A percentile compares a stretch with the other conserved stretches of the same genome.
These are phyloP conservation scores for Thelephora terrestris DNA, from an alignment of 1,284 basidiomycete species.

Conservation along the genomic window DNA sequence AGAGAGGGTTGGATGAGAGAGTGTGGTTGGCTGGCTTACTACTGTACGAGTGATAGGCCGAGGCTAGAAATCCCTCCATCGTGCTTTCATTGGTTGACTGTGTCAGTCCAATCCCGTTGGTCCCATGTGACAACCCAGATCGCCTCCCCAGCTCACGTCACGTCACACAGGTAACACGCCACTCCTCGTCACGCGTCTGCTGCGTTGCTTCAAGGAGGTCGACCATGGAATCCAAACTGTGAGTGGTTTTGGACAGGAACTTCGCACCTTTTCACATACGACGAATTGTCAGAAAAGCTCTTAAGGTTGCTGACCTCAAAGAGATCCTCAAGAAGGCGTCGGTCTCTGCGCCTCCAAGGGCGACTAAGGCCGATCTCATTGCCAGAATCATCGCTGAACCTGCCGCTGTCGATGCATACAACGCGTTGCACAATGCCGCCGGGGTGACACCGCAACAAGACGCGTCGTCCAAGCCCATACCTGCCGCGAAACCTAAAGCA, in stretches of 20 bases:
- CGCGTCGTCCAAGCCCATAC: neutral
- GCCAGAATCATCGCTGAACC: slow-evolving; percentile 43
- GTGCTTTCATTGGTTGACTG: slow-evolving; percentile 33
- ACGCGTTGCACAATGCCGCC: slow-evolving; percentile 21
- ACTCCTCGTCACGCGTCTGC: neutral
- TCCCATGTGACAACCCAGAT: slow-evolving; percentile 8
- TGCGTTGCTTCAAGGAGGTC: slow-evolving; percentile 7
- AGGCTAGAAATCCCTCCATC: slow-evolving; percentile 51
- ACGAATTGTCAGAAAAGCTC: slow-evolving; percentile 32
- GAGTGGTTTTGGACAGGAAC: slow-evolving; percentile 8
- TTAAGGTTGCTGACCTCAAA: slow-evolving; percentile 65
- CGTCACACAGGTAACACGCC: slow-evolving; percentile 7
- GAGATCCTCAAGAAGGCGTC: slow-evolving; percentile 45
- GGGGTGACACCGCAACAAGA: slow-evolving; percentile 1
- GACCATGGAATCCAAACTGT: slow-evolving; percentile 43
- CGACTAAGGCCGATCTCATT: slow-evolving; percentile 60
- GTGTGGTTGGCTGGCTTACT: slow-evolving; percentile 13
- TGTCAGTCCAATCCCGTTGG: slow-evolving; percentile 15
- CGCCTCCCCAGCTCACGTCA: slow-evolving; percentile 13
- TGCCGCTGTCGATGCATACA: slow-evolving; percentile 40
- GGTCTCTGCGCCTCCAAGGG: slow-evolving; percentile 39
- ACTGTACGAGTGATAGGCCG: slow-evolving; percentile 40
- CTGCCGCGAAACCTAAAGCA: neutral
- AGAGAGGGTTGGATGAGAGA: slow-evolving; percentile 8
- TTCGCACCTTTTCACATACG: slow-evolving; percentile 5